Conservation (phyloP, 805 yeast species). For the Metschnikowia reukaufii region DNA sequence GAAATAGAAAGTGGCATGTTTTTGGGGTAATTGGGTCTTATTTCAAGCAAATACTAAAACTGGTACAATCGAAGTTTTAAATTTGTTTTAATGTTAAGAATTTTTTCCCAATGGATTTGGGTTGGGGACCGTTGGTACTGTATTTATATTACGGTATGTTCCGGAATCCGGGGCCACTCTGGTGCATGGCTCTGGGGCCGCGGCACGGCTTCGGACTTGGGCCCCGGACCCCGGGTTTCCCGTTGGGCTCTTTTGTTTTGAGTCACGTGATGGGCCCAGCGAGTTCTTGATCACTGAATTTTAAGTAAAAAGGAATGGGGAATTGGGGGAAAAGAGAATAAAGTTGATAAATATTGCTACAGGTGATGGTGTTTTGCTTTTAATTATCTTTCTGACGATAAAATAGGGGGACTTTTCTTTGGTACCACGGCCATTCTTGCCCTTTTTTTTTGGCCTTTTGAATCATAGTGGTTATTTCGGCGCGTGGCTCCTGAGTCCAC, state of each 20-base stretch:
- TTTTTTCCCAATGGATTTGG: neutral
- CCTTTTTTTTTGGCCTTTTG: too few relatives aligned
- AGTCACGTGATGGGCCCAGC: neutral
- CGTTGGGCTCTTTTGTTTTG: neutral
- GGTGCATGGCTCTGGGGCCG: constrained; percentile 1
- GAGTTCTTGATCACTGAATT: too few relatives aligned
- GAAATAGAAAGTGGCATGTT: constrained; percentile 9
- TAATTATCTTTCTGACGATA: too few relatives aligned
- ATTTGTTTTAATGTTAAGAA: too few relatives aligned
- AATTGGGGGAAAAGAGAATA: too few relatives aligned
- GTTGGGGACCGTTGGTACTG: neutral
- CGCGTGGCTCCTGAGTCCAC: neutral
- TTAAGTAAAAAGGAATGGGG: too few relatives aligned
- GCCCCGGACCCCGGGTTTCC: neutral
- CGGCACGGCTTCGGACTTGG: neutral
- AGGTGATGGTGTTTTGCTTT: too few relatives aligned
- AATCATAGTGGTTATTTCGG: neutral
- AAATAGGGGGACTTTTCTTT: too few relatives aligned
- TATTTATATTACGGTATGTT: neutral
- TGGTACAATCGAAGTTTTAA: too few relatives aligned
- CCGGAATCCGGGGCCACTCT: neutral
- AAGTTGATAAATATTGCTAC: too few relatives aligned
- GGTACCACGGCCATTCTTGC: too few relatives aligned
- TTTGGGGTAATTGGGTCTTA: neutral
- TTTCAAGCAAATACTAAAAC: too few relatives aligned